These are phyloP conservation scores for Silybum marianum DNA, from an alignment of 129 eudicot species.

Conservation along the genomic window DNA sequence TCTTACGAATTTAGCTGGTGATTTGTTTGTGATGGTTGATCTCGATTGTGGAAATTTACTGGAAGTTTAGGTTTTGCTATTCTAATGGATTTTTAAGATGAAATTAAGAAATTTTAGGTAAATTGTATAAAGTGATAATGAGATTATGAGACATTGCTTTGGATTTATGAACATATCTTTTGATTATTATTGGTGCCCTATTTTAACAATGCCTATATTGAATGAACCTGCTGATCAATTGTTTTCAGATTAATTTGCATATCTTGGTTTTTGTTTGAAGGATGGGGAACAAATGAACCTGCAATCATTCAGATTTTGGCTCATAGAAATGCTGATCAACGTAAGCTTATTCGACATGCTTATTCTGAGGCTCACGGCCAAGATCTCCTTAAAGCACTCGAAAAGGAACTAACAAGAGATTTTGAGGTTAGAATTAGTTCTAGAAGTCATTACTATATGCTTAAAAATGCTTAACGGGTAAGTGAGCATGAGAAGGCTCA, in stretches of 20 bases:
- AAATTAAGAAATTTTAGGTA: neutral
- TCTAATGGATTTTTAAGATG: neutral
- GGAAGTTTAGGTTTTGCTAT: neutral
- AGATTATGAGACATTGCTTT: neutral
- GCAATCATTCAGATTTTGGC: constrained; percentile 75
- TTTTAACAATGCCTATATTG: neutral
- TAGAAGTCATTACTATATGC: neutral
- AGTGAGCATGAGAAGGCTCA: neutral
- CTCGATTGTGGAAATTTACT: neutral
- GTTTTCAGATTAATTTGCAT: neutral
- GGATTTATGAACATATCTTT: neutral
- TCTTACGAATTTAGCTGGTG: neutral
- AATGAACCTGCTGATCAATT: neutral
- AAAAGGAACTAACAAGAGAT: constrained; percentile 74
- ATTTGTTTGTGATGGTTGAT: neutral
- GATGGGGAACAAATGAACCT: constrained; percentile 95
- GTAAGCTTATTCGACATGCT: constrained; percentile 58
- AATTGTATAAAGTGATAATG: neutral
- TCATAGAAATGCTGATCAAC: constrained; percentile 78
- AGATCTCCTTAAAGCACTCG: constrained; percentile 80
- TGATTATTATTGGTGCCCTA: constrained; percentile 3
- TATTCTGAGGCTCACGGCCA: constrained; percentile 71
- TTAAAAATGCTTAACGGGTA: neutral
- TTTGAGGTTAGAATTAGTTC: constrained; percentile 58
- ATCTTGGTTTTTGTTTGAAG: constrained; percentile 35